Percentiles rank a stretch among this genome's conserved stretches.
Conservation (phyloP, 768 basidiomycete genomes). For the Kockovaella imperatae region DNA sequence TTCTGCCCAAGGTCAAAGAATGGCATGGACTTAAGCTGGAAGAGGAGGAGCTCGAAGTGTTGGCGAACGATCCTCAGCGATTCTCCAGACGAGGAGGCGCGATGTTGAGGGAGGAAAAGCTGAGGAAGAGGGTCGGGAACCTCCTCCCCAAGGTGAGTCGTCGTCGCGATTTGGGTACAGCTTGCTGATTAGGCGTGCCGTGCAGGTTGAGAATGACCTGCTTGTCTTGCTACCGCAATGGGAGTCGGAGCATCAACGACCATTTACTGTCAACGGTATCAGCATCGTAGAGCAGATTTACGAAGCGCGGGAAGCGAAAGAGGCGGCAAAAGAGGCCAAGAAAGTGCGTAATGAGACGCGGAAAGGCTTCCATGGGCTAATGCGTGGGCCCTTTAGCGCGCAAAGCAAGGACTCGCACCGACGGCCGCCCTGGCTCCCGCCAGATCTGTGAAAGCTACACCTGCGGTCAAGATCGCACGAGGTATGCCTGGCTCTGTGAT, state of each 20-base stretch:
- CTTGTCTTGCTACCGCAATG: slow-evolving; percentile 68
- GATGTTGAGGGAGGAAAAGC: slow-evolving; percentile 87
- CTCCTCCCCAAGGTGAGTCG: slow-evolving; percentile 82
- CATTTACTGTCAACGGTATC: slow-evolving; percentile 78
- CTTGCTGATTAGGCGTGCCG: background rate
- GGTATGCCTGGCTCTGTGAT: slow-evolving; percentile 8
- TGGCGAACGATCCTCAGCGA: slow-evolving; percentile 37
- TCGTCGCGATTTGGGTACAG: background rate
- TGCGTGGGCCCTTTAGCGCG: slow-evolving; percentile 11
- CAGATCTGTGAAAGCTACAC: slow-evolving; percentile 15
- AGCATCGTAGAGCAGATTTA: slow-evolving; percentile 71
- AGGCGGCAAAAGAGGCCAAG: slow-evolving; percentile 70
- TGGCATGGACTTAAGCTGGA: slow-evolving; percentile 88
- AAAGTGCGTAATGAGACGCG: slow-evolving; percentile 41
- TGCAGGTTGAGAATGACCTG: slow-evolving; percentile 80
- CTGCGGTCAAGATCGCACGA: slow-evolving; percentile 4
- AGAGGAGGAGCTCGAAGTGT: slow-evolving; percentile 68
- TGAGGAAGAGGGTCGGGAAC: slow-evolving; percentile 84
- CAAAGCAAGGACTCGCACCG: slow-evolving; percentile 29
- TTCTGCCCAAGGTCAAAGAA: slow-evolving; percentile 68
- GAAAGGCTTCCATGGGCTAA: background rate
- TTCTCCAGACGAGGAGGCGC: slow-evolving; percentile 39
- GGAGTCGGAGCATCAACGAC: slow-evolving; percentile 66
- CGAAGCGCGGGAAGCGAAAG: slow-evolving; percentile 58
- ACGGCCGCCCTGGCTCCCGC: slow-evolving; percentile 28